Percentiles rank a stretch among this genome's conserved stretches.
These are phyloP conservation scores for Ophiostoma angusticollis DNA, from an alignment of 2,329 filamentous ascomycete species.

Conservation along the genomic window DNA sequence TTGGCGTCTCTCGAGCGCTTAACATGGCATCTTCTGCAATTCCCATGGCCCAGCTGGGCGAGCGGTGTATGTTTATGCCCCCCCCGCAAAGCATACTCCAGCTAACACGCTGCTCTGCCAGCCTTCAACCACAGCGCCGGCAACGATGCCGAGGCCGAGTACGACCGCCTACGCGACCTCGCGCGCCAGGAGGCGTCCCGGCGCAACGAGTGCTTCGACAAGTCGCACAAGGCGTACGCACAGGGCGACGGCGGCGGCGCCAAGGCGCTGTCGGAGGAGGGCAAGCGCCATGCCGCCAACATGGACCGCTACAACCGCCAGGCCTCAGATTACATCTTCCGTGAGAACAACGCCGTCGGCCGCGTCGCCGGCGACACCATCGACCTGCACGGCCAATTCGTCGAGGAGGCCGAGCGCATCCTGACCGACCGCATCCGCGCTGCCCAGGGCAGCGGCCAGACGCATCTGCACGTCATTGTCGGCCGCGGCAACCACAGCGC, in stretches of 20 bases:
- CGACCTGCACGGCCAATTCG: slow-evolving; percentile 87
- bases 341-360: slow-evolving; percentile 75
- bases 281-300: slow-evolving; percentile 68
- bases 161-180: slow-evolving; percentile 76
- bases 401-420: slow-evolving; percentile 88
- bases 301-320: slow-evolving; percentile 87
- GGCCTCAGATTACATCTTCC: slow-evolving; percentile 88
- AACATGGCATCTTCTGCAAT: slow-evolving; percentile 17
- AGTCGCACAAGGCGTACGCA: slow-evolving; percentile 70
- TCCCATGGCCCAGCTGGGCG: slow-evolving; percentile 32
- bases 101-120: too few species aligned
- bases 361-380: slow-evolving; percentile 71
- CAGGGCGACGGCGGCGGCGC: slow-evolving; percentile 72
- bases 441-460: slow-evolving; percentile 60
- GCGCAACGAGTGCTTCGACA: slow-evolving; percentile 64
- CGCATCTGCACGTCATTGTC: slow-evolving; percentile 85
- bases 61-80: slow-evolving; percentile 26
- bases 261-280: slow-evolving; percentile 71
- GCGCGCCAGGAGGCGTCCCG: slow-evolving; percentile 71
- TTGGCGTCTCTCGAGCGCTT: too few species aligned
- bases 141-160: slow-evolving; percentile 65
- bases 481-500: slow-evolving; percentile 84
- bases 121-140: slow-evolving; percentile 64
- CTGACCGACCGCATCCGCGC: slow-evolving; percentile 74
- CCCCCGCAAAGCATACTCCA: too few species aligned